Conservation (phyloP, 108 stramenopile species). For the Nitzschia sp. region DNA sequence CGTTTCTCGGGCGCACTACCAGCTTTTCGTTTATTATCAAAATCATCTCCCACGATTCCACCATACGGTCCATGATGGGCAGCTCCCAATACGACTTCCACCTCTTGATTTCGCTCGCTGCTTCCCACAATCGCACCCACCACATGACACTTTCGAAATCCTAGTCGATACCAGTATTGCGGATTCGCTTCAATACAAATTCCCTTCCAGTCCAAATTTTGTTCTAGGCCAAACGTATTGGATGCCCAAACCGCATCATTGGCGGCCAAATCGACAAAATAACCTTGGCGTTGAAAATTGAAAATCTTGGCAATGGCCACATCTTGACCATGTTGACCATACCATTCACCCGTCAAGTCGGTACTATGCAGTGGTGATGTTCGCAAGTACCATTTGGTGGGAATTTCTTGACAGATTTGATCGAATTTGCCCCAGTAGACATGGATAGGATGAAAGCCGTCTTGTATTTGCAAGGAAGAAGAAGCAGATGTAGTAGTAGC, state of each 20-base stretch:
- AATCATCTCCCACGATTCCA: constrained; percentile 58
- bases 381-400: neutral
- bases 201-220: constrained; percentile 44
- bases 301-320: constrained; percentile 21
- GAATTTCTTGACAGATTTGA: neutral
- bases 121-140: constrained; percentile 46
- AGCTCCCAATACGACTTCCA: constrained; percentile 30
- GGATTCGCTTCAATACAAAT: constrained; percentile 48
- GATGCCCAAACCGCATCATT: constrained; percentile 50
- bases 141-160: constrained; percentile 40
- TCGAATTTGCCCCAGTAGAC: constrained; percentile 46
- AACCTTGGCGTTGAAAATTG: constrained; percentile 27
- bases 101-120: constrained; percentile 18
- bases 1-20: constrained; percentile 6
- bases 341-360: constrained; percentile 23
- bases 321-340: constrained; percentile 52
- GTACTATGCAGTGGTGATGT: neutral
- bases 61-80: constrained; percentile 33
- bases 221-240: constrained; percentile 62
- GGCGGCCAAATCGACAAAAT: constrained; percentile 67
- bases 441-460: constrained; percentile 50
- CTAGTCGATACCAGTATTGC: constrained; percentile 57
- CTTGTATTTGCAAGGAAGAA: too few relatives aligned
- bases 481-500: too few relatives aligned
- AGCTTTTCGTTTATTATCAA: constrained; percentile 15